phyloP scores from a whole-genome alignment of 2,329 filamentous ascomycete genomes.

The Alternaria triticimaculans region DNA sequence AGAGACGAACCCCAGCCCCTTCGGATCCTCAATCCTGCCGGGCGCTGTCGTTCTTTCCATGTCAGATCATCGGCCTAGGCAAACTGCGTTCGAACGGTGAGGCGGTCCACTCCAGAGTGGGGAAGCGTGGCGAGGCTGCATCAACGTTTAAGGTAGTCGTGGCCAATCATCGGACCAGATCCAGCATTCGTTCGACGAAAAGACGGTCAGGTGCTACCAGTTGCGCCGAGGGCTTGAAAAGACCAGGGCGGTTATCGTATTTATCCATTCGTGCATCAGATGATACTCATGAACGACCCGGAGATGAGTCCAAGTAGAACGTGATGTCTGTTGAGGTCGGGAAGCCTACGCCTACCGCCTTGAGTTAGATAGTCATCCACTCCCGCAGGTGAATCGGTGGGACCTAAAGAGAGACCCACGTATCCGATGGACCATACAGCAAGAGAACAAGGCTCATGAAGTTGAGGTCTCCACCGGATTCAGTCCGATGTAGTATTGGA shows the following conservation, averaged over 20 bases:
- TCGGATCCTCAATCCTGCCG: neutral
- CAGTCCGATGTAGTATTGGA: neutral
- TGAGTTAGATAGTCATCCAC: neutral
- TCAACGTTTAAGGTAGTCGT: slow-evolving; percentile 21
- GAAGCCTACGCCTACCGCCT: slow-evolving; percentile 1
- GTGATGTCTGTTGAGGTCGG: slow-evolving; percentile 2
- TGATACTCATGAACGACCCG: slow-evolving; percentile 26
- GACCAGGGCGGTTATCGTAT: slow-evolving; percentile 27
- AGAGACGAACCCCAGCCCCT: slow-evolving; percentile 1
- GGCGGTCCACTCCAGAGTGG: slow-evolving; percentile 11
- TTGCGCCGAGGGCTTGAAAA: slow-evolving; percentile 23
- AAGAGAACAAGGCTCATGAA: neutral
- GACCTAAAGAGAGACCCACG: slow-evolving; percentile 1
- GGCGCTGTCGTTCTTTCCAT: slow-evolving; percentile 5
- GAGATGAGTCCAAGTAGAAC: slow-evolving; percentile 22
- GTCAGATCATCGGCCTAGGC: slow-evolving; percentile 5
- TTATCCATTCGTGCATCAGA: slow-evolving; percentile 35
- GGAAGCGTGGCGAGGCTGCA: slow-evolving; percentile 33
- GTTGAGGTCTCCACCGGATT: neutral
- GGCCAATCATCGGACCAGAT: slow-evolving; percentile 32
- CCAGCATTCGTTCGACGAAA: slow-evolving; percentile 9
- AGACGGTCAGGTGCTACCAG: slow-evolving; percentile 36
- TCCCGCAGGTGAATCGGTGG: neutral
- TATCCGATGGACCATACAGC: neutral
- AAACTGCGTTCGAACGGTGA: slow-evolving; percentile 9